Evolutionary conservation across 2,329 filamentous ascomycete genomes (phyloP).

Genomic region (Curvularia eragrostidis): DNA sequence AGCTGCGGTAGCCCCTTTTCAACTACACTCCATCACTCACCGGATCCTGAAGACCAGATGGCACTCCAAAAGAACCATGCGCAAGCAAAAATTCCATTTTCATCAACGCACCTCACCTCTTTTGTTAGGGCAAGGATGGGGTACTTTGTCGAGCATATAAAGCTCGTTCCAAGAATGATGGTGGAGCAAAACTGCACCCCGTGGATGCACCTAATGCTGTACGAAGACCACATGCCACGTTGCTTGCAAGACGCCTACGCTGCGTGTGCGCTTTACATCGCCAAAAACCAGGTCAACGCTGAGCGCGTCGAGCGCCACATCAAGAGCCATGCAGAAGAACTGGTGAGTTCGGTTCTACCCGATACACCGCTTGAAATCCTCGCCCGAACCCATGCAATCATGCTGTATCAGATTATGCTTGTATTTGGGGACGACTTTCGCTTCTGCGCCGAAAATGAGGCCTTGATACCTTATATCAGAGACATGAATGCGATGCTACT

Average conservation of each 20-base stretch:
- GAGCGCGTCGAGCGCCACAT: constrained; percentile 59
- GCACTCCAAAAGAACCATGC: not conserved
- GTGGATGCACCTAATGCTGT: constrained; percentile 62
- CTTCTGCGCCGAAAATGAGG: constrained; percentile 27
- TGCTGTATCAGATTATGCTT: constrained; percentile 41
- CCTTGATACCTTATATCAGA: constrained; percentile 27
- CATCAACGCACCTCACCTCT: constrained; percentile 24
- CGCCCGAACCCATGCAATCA: constrained; percentile 38
- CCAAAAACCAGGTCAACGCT: constrained; percentile 58
- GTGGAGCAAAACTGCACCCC: constrained; percentile 59
- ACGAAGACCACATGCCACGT: constrained; percentile 59
- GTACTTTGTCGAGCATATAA: constrained; percentile 39
- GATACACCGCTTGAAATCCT: constrained; percentile 28
- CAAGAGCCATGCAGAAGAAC: constrained; percentile 53
- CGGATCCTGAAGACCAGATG: constrained; percentile 4
- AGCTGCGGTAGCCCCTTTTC: constrained; percentile 61
- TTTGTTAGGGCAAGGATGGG: constrained; percentile 32
- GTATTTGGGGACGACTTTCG: constrained; percentile 35
- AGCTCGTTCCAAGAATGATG: constrained; percentile 49
- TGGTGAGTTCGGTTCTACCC: constrained; percentile 43
- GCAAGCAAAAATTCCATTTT: constrained; percentile 12
- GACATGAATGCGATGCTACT: constrained; percentile 15
- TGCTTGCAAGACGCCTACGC: constrained; percentile 62
- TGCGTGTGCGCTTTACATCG: constrained; percentile 61
- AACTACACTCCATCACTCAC: constrained; percentile 13